A percentile compares a stretch with the other conserved stretches of the same genome.
phyloP scores from a whole-genome alignment of 345 rosid species.

The Citrus mangshanensis region DNA sequence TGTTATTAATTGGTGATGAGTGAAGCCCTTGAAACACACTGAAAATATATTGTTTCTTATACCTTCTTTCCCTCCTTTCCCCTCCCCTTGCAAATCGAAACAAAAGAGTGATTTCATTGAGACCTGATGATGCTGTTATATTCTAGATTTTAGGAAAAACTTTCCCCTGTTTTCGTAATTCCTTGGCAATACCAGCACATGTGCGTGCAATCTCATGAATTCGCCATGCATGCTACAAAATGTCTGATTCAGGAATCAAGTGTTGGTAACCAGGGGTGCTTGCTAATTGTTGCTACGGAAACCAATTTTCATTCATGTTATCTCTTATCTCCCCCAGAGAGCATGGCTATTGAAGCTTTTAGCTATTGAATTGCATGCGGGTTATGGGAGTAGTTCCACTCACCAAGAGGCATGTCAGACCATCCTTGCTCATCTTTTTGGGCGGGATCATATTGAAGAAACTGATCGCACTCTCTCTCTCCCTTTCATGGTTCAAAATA shows the following conservation, averaged over 20 bases:
- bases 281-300: not conserved
- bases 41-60: too few species aligned
- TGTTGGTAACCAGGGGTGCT: not conserved
- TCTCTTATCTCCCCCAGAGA: constrained; percentile 47
- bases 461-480: constrained; percentile 33
- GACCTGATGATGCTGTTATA: not conserved
- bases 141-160: not conserved
- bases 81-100: too few species aligned
- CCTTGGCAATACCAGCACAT: not conserved
- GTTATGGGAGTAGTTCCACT: constrained; percentile 47
- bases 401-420: constrained; percentile 72
- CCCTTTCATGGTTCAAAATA: constrained; percentile 39
- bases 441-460: constrained; percentile 43
- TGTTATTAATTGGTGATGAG: not conserved
- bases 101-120: not conserved
- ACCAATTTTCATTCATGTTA: not conserved
- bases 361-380: constrained; percentile 79
- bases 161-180: not conserved
- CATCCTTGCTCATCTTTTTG: constrained; percentile 84
- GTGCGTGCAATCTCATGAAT: not conserved
- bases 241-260: not conserved
- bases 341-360: constrained; percentile 96
- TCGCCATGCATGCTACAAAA: not conserved
- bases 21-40: not conserved
- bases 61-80: too few species aligned